Evolutionary conservation across 768 basidiomycete species (phyloP).

Genomic region (Tulasnella sp.): DNA sequence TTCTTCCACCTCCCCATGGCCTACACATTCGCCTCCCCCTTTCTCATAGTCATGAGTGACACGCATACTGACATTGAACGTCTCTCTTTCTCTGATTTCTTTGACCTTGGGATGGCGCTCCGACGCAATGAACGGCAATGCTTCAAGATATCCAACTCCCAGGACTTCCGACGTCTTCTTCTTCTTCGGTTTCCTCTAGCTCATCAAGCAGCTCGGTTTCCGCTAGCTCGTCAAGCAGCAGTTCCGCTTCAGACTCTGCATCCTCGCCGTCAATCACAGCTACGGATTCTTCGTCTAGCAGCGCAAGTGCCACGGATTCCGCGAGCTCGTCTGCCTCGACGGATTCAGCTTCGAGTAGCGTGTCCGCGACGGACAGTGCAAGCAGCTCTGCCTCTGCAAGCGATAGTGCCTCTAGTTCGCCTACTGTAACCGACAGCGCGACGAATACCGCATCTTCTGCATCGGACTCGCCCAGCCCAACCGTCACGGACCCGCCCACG

Average conservation of each 20-base stretch:
- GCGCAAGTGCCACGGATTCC: slow-evolving; percentile 26
- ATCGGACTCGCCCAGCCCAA: not conserved
- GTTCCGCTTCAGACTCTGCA: not conserved
- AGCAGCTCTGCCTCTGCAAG: slow-evolving; percentile 25
- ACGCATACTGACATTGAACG: no score
- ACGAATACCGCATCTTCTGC: not conserved
- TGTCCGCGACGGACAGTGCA: not conserved
- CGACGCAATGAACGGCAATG: not conserved
- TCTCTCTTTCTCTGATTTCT: no score
- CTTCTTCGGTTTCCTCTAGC: no score
- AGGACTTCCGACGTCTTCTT: slow-evolving; percentile 12
- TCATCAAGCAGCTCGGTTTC: not conserved
- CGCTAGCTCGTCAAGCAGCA: not conserved
- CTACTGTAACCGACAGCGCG: not conserved
- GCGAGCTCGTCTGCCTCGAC: slow-evolving; percentile 14
- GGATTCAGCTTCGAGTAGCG: not conserved
- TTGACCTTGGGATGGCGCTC: no score
- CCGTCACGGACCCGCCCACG: not conserved
- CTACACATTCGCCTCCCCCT: not conserved
- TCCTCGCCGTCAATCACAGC: slow-evolving; percentile 26
- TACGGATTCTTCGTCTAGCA: slow-evolving; percentile 23
- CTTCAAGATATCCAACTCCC: no score
- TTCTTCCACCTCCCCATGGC: not conserved
- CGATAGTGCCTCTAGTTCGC: no score
- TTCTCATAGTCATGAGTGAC: not conserved